Base-by-base conservation (phyloP, 345 rosid genomes). In the Brassica rapa region DNA sequence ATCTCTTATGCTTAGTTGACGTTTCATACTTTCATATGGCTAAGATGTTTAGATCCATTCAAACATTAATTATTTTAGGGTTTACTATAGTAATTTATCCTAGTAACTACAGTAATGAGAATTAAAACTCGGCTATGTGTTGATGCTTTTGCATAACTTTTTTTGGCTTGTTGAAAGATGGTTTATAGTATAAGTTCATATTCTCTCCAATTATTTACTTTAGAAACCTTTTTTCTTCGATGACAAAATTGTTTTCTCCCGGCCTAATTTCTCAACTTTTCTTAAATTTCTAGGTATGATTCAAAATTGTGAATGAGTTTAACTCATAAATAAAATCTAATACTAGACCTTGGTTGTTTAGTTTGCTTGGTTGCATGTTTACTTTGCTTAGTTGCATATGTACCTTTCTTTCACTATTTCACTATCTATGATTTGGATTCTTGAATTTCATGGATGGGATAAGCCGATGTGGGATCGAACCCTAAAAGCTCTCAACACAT, bases 1-100 rank as follows among this genome's bases (percentile, higher is more conserved):
- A 71, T 78, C 24, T 71, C 33, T 71, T 71, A 24, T 77, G 74
- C 71, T 35, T 41, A 71, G 76, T 64, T 78, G 70, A 70, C 39
- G 16, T 35, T 64, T 35, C 60, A 53, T 15, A n/a, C 21, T 33
- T 25, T 43, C 70, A 51, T 37, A 70, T 53, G 76, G 35, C 49
- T 63, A 62, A n/a, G n/a, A 62, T 49, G 32, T 25, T 25, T 35
- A 25, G 71, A 77, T 70, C 8, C 59, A 77, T 51, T 69, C 30
- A 49, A 49, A 51, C 14, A 35, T 5, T 23, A 35, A 55, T 56
- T 64, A 24, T 16, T 35, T 49, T 29, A 43, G 30, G 15, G 19
- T n/a, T 8, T 49, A n/a, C 8, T 8, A 29, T 49, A 49, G 8
- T 35, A 35, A 35, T 30, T 29, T 39, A 0, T 19, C 49, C 14